Evolutionary conservation across 192 early-diverging fungal genomes (phyloP), one percentile per base, ranked within the genome.

Genomic region (Cladochytrium replicatum): DNA sequence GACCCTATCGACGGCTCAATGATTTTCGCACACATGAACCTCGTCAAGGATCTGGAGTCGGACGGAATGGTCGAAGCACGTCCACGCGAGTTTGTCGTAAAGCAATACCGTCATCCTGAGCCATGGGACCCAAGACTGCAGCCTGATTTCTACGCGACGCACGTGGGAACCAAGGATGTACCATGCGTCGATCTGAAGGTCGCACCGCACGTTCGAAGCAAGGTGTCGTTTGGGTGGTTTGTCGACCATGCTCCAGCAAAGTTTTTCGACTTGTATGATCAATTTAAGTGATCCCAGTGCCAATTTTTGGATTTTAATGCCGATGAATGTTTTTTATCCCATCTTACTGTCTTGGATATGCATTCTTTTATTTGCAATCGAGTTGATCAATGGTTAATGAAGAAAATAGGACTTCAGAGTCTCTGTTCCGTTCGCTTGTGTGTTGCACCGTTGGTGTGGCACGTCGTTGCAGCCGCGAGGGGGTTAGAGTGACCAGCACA

Each of bases 381-480:
- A n/a, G n/a, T n/a, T n/a, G n/a, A n/a, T n/a, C n/a, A n/a, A n/a
- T n/a, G n/a, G n/a, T n/a, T n/a, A n/a, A n/a, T n/a, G n/a, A n/a
- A n/a, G n/a, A n/a, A n/a, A n/a, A n/a, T n/a, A n/a, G n/a, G n/a
- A n/a, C n/a, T n/a, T n/a, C n/a, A n/a, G n/a, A n/a, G n/a, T n/a
- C n/a, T n/a, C n/a, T n/a, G n/a, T n/a, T n/a, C n/a, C n/a, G n/a
- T n/a, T n/a, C n/a, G n/a, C n/a, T 5, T 37, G 5, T 29, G 27
- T 4, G 40, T 4, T 0, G 51, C 23, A 25, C 29, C n/a, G n/a
- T 48, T 43, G 13, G 24, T 15, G 3, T 4, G 3, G 1, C 37
- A 49, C 21, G 55, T 61, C 2, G 54, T 7, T 3, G 61, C 38
- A 23, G 57, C 58, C 11, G 66, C 55, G 46, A 68, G 37, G 2